phyloP scores from a whole-genome alignment of 164 flowering plant genomes.

The Akebia trifoliata region DNA sequence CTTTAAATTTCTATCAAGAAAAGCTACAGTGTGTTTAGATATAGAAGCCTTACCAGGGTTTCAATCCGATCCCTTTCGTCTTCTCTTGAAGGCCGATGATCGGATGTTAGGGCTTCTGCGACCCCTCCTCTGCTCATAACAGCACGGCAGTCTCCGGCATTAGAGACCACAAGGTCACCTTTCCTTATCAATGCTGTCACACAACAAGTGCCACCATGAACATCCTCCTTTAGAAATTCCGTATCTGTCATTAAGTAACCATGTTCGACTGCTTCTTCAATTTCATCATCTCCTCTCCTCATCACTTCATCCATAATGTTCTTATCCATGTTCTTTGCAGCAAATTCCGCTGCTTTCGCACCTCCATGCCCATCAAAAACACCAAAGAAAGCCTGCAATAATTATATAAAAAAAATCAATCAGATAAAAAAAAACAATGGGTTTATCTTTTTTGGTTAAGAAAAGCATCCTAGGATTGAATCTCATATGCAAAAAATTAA shows the following conservation, averaged over 20 bases:
- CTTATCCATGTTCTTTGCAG: conserved; percentile 47
- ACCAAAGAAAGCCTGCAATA: conserved; percentile 68
- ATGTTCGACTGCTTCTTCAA: conserved; percentile 40
- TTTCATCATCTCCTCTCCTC: conserved; percentile 16
- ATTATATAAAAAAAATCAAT: too few relatives aligned
- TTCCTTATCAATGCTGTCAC: conserved; percentile 58
- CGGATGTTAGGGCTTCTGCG: conserved; percentile 71
- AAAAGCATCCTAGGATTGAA: too few relatives aligned
- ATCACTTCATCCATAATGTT: conserved; percentile 44
- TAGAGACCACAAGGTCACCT: conserved; percentile 54
- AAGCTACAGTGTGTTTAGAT: too few relatives aligned
- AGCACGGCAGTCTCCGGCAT: conserved; percentile 83
- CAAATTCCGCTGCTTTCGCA: conserved; percentile 62
- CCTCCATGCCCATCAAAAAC: conserved; percentile 87
- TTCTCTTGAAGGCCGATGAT: conserved; percentile 57
- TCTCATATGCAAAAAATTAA: too few relatives aligned
- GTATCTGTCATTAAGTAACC: conserved; percentile 62
- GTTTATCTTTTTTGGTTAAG: too few relatives aligned
- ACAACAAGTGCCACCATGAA: conserved; percentile 61
- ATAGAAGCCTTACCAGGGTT: conserved; percentile 36
- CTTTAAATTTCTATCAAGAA: too few relatives aligned
- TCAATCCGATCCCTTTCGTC: conserved; percentile 58
- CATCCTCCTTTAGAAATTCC: conserved; percentile 47
- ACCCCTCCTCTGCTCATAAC: conserved; percentile 61
- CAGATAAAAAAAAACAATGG: too few relatives aligned